Base-by-base conservation (phyloP, 495 filamentous ascomycete species). In the Penicillium chermesinum region DNA sequence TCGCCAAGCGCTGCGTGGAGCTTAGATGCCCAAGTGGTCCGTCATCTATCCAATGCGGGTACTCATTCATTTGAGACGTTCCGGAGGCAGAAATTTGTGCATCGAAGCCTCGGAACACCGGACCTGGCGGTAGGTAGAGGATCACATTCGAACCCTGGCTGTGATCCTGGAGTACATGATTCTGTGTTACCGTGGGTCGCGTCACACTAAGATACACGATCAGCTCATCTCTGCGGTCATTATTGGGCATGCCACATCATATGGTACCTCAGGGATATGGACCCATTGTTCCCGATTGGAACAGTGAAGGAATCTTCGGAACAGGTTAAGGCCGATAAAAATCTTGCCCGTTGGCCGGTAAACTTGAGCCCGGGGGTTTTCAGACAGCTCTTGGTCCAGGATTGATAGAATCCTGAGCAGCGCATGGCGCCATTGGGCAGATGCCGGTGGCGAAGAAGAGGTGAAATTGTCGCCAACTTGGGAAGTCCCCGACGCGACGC, bases 61-160 rank as follows among this genome's bases (percentile, higher is more conserved):
- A n/a, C 25, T 30, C 25, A 30, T 10, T 30, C 25, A 30, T 30
- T 10, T 30, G 25, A 30, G 25, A 30, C 5, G 10, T 30, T 30
- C 5, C 5, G 25, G 10, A 30, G 5, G 4, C 25, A 30, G 25
- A 30, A 6, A 25, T 6, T 7, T 9, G 2, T 17, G 9, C 30
- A 13, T 16, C 37, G 2, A 7, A 3, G 8, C 33, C 16, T 35
- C 35, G 50, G 37, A 67, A 67, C 16, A 73, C n/a, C 7, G 65
- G 66, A n/a, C 68, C 70, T 19, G 58, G 53, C 7, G 68, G 70
- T 2, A 73, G 59, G 41, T 66, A 64, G 10, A 73, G 53, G 38
- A 71, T 64, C 19, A 70, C 66, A 58, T 70, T 58, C n/a, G 57
- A 36, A 10, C 27, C 27, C 17, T 30, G 25, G 25, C 25, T 10